Percentiles rank a stretch among this genome's conserved stretches.
These are phyloP conservation scores for Termitomyces sp. DNA, from an alignment of 768 basidiomycete species.

Conservation along the genomic window DNA sequence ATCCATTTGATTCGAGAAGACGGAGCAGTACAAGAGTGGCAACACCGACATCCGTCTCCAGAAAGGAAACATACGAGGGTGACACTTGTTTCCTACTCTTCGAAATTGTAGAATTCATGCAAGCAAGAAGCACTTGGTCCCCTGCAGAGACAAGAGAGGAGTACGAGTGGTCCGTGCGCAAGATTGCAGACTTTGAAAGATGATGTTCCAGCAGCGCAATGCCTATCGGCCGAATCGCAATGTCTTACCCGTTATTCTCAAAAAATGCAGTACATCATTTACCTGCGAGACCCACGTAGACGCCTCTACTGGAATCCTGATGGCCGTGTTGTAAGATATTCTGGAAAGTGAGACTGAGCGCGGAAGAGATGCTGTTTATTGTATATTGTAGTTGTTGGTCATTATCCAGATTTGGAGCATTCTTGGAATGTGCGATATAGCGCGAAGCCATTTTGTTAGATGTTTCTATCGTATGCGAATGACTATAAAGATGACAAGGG, in stretches of 20 bases:
- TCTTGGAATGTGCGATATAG: constrained; percentile 8
- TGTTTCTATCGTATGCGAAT: background rate
- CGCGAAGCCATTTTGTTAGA: constrained; percentile 7
- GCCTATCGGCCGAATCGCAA: background rate
- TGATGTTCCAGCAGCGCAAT: constrained; percentile 2
- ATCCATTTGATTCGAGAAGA: constrained; percentile 13
- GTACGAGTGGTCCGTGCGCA: background rate
- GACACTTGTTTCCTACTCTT: background rate
- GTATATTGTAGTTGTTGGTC: constrained; percentile 1
- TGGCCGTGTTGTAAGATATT: background rate
- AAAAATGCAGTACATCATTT: background rate
- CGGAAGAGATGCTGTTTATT: constrained; percentile 2
- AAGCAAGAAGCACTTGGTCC: constrained; percentile 1
- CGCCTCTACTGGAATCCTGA: background rate
- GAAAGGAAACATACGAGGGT: constrained; percentile 26
- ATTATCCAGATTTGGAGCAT: constrained; percentile 5
- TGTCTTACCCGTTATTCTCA: background rate
- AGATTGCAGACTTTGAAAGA: background rate
- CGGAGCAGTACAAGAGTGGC: constrained; percentile 30
- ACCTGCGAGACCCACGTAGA: constrained; percentile 15
- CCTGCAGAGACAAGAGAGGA: background rate
- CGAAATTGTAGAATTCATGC: background rate
- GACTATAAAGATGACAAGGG: too few species aligned
- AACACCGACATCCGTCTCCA: constrained; percentile 35
- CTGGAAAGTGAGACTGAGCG: background rate